Conservation (phyloP, 306 rosid genomes). For the Cicer cuneatum region DNA sequence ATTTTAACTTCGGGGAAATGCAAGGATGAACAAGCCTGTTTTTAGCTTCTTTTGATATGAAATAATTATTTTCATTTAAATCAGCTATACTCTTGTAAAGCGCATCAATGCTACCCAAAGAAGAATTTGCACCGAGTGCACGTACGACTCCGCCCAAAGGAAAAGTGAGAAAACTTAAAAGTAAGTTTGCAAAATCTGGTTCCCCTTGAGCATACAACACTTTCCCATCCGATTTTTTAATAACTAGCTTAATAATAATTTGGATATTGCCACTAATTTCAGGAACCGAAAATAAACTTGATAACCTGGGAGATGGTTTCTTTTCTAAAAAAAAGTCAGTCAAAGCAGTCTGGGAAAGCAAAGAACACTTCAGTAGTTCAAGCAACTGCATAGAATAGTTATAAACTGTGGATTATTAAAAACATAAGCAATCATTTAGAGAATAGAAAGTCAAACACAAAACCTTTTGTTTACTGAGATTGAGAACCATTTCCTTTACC, state of each 20-base stretch:
- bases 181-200: conserved; percentile 1
- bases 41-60: background rate
- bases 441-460: background rate
- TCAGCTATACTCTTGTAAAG: background rate
- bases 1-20: background rate
- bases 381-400: background rate
- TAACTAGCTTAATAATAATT: background rate
- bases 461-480: conserved; percentile 3
- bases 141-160: background rate
- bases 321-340: background rate
- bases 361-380: conserved; percentile 22
- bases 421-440: too few relatives aligned
- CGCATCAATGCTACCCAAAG: background rate
- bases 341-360: background rate
- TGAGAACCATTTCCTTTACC: background rate
- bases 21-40: background rate
- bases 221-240: background rate
- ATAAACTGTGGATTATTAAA: too few relatives aligned
- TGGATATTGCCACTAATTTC: too few relatives aligned
- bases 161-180: conserved; percentile 20
- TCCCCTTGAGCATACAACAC: background rate
- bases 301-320: background rate
- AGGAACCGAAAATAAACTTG: too few relatives aligned
- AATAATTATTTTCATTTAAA: background rate
- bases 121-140: background rate